These are phyloP conservation scores for Grosmannia penicillata DNA, from an alignment of 2,329 filamentous ascomycete genomes.

Conservation along the genomic window DNA sequence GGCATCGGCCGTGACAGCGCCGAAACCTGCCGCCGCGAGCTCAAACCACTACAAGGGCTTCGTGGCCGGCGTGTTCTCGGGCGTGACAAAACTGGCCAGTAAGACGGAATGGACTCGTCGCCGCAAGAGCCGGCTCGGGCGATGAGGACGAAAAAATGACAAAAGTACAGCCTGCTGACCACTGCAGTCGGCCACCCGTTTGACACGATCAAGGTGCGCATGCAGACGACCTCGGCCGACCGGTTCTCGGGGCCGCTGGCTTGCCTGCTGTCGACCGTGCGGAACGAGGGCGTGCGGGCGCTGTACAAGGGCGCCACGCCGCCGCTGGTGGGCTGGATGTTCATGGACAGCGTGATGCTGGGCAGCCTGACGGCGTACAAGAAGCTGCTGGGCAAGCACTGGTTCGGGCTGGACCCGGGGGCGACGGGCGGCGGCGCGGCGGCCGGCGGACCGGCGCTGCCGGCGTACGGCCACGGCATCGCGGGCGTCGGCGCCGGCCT, in stretches of 20 bases:
- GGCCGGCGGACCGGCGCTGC: constrained; percentile 38
- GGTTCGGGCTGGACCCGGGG: constrained; percentile 39
- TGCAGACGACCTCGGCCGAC: constrained; percentile 66
- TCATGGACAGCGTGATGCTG: constrained; percentile 87
- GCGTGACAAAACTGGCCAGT: constrained; percentile 81
- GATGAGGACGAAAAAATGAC: no score
- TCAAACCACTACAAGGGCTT: constrained; percentile 79
- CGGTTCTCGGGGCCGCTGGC: constrained; percentile 79
- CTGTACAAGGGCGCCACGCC: constrained; percentile 92
- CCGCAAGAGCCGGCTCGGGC: no score
- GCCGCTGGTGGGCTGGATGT: constrained; percentile 93
- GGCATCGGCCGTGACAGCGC: not conserved
- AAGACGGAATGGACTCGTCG: no score
- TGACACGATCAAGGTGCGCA: constrained; percentile 90
- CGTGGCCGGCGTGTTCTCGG: constrained; percentile 89
- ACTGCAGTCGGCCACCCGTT: constrained; percentile 55
- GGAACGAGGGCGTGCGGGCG: constrained; percentile 69
- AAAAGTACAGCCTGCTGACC: no score
- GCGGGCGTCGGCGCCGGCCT: constrained; percentile 77
- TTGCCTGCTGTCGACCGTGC: constrained; percentile 70
- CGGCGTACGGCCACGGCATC: constrained; percentile 68
- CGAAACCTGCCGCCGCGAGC: constrained; percentile 11
- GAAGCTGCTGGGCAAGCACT: constrained; percentile 61
- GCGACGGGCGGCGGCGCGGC: constrained; percentile 17
- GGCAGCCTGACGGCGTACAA: constrained; percentile 86